phyloP scores from a whole-genome alignment of 345 rosid genomes.

The Toxicodendron radicans region DNA sequence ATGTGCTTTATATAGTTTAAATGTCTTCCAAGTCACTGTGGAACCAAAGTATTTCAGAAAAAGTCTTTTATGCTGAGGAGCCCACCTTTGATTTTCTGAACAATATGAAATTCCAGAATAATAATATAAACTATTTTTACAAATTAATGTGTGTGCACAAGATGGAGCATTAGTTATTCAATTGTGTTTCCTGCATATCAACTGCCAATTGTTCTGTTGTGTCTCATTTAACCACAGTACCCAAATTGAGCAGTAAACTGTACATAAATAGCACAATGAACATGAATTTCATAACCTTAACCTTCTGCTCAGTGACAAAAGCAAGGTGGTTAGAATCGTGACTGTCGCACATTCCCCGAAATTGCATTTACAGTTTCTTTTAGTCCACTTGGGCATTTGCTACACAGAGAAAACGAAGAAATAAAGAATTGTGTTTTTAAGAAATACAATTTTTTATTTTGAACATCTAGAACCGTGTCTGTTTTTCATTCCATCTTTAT shows the following conservation, averaged over 20 bases:
- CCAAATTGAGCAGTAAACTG: not conserved
- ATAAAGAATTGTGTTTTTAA: not conserved
- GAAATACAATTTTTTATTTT: not conserved
- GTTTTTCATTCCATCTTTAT: not conserved
- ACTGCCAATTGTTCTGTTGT: slow-evolving; percentile 5
- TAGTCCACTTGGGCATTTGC: slow-evolving; percentile 4
- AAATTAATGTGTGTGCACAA: not conserved
- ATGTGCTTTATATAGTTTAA: not conserved
- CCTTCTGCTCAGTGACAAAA: not conserved
- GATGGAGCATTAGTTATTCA: slow-evolving; percentile 2
- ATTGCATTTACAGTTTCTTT: slow-evolving; percentile 10
- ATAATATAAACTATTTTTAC: not conserved
- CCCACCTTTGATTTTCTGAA: slow-evolving; percentile 4
- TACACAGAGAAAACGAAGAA: not conserved
- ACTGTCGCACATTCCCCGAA: not conserved
- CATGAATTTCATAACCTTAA: not conserved
- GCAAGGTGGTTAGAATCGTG: slow-evolving; percentile 1
- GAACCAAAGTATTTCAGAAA: not conserved
- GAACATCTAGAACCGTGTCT: not conserved
- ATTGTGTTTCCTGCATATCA: not conserved
- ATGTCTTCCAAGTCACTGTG: not conserved
- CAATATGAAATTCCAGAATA: not conserved
- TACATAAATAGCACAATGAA: not conserved
- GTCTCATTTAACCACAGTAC: not conserved
- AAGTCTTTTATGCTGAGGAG: not conserved